Evolutionary conservation across 768 basidiomycete species (phyloP).

Genomic region (Hypholoma sublateritium): DNA sequence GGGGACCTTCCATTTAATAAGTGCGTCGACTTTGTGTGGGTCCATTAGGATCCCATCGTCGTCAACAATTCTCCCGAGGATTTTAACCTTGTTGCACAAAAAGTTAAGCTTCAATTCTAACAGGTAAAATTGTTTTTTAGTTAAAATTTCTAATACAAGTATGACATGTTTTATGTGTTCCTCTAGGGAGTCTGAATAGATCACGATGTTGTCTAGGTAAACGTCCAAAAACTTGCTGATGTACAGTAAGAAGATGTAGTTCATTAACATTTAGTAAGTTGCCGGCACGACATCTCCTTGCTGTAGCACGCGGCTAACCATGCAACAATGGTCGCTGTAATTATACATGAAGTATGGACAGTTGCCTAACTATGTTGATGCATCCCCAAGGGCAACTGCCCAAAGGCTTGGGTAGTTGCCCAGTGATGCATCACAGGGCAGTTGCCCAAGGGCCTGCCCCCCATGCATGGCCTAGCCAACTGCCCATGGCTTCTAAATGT

Average conservation of each 20-base stretch:
- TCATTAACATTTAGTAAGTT: conserved; percentile 40
- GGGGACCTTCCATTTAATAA: conserved; percentile 29
- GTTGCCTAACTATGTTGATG: too few relatives aligned
- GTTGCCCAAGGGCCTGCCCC: too few relatives aligned
- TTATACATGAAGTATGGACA: too few relatives aligned
- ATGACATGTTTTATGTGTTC: conserved; percentile 33
- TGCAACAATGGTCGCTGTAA: too few relatives aligned
- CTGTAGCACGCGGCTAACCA: conserved; percentile 8
- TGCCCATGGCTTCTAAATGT: too few relatives aligned
- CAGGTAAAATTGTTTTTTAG: conserved; percentile 27
- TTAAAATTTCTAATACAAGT: conserved; percentile 26
- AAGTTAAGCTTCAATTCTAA: conserved; percentile 29
- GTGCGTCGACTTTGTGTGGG: conserved; percentile 34
- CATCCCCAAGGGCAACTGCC: too few relatives aligned
- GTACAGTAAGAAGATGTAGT: conserved; percentile 26
- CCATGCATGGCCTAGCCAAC: too few relatives aligned
- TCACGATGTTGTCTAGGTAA: conserved; percentile 29
- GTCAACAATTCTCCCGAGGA: conserved; percentile 24
- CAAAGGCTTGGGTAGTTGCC: too few relatives aligned
- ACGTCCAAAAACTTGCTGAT: conserved; percentile 35
- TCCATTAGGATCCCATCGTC: conserved; percentile 37
- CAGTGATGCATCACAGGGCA: too few relatives aligned
- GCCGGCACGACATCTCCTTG: conserved; percentile 17
- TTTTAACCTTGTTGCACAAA: conserved; percentile 23
- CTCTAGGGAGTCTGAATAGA: conserved; percentile 32